Base-by-base conservation (phyloP, 352 stramenopile species). In the Globisporangium paddicum region DNA sequence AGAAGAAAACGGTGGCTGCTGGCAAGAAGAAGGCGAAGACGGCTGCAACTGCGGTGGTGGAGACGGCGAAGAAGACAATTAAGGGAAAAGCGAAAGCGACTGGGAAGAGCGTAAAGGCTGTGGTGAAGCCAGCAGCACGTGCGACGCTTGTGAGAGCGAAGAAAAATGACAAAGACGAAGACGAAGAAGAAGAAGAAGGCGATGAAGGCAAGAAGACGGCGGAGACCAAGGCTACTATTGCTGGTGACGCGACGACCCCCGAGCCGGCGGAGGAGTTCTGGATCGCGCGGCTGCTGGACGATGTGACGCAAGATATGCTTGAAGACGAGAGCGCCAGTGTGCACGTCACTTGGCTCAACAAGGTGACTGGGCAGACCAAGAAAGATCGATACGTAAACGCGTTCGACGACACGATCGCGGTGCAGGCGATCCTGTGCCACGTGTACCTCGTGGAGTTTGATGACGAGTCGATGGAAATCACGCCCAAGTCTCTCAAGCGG, bases 251-350 rank as follows among this genome's bases (percentile, higher is more conserved):
- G 11, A 5, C 34, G 35, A 44, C 49, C 16, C 10, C 28, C 1
- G 30, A 55, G 19, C 21, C 49, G 7, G 23, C 14, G 10, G 72
- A 86, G 37, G 59, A 69, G 58, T 93, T 89, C 47, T 93, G 77
- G 77, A 58, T 93, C 35, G 83, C 79, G 0, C 68, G 89, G 64
- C 64, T 93, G 59, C 74, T 74, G 42, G 83, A 90, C 65, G 83
- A 93, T 60, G 79, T 90, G 55, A 90, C 80, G 23, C 73, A 85
- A 53, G 70, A 82, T 51, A 93, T 93, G 83, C 56, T 90, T 14
- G 66, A 71, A 6, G 56, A 66, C 19, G 75, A 71, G 14, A 66
- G 84, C 46, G 72, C 66, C 0, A 55, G 54, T 19, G 81, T 93
- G 35, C 80, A 71, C 40, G 58, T 88, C 6, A 79, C 73, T 26